Conservation (phyloP, 2,329 filamentous ascomycete genomes). For the Talaromyces verruculosus region DNA sequence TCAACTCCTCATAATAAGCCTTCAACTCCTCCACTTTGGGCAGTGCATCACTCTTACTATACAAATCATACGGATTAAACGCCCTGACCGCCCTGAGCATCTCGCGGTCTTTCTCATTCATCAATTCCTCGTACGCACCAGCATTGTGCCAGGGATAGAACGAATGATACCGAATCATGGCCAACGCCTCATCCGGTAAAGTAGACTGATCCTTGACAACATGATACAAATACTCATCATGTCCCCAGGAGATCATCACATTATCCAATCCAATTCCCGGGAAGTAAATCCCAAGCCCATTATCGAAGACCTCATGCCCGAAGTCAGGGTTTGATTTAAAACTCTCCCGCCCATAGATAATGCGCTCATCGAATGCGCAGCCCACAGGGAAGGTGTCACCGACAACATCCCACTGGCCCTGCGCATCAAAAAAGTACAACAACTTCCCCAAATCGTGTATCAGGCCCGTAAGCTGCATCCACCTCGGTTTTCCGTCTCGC, state of each 20-base stretch:
- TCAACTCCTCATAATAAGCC: conserved; percentile 23
- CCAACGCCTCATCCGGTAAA: conserved; percentile 76
- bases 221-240: conserved; percentile 62
- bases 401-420: conserved; percentile 91
- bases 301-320: conserved; percentile 69
- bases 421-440: conserved; percentile 62
- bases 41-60: conserved; percentile 84
- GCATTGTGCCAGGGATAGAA: conserved; percentile 91
- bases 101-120: conserved; percentile 75
- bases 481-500: conserved; percentile 60
- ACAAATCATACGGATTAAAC: conserved; percentile 89
- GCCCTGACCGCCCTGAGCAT: conserved; percentile 80
- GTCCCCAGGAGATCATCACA: conserved; percentile 84
- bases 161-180: conserved; percentile 90
- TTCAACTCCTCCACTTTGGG: conserved; percentile 73
- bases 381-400: conserved; percentile 57
- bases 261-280: conserved; percentile 80
- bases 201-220: conserved; percentile 79
- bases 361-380: conserved; percentile 60
- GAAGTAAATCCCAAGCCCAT: conserved; percentile 75
- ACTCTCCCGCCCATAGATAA: conserved; percentile 74
- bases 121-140: conserved; percentile 76
- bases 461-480: conserved; percentile 52
- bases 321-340: conserved; percentile 76
- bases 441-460: conserved; percentile 51